Percentiles rank a stretch among this genome's conserved stretches.
Evolutionary conservation across 1,284 basidiomycete genomes (phyloP).

Genomic region (Stygiomarasmius scandens): DNA sequence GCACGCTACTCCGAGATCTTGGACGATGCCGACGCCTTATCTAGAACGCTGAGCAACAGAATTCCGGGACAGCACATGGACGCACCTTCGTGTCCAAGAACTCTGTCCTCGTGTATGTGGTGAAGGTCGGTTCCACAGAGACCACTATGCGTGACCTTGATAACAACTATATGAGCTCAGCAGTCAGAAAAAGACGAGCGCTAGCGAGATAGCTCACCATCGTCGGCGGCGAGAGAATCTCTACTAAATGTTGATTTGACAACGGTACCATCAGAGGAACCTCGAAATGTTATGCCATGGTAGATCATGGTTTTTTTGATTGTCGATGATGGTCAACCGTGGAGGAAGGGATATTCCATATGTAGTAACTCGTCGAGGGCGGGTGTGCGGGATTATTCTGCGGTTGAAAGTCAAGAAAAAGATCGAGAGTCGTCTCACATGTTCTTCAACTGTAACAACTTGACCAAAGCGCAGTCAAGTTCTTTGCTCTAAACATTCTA

Average conservation of each 20-base stretch:
- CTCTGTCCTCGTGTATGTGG: slow-evolving; percentile 31
- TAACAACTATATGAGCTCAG: background rate
- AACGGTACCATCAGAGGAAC: slow-evolving; percentile 5
- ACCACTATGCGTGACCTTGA: slow-evolving; percentile 42
- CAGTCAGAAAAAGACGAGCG: no score
- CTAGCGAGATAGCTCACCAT: background rate
- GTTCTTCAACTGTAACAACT: no score
- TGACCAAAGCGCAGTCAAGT: no score
- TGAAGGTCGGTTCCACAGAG: slow-evolving; percentile 54
- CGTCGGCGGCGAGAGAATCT: slow-evolving; percentile 6
- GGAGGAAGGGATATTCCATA: no score
- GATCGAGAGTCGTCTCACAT: no score
- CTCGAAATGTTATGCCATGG: slow-evolving; percentile 14
- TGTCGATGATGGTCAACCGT: no score
- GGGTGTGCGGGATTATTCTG: no score
- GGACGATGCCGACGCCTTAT: slow-evolving; percentile 46
- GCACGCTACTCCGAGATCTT: slow-evolving; percentile 48
- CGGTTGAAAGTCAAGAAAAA: no score
- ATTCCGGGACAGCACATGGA: background rate
- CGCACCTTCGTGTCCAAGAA: slow-evolving; percentile 55
- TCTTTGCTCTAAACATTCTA: no score
- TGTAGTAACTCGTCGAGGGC: no score
- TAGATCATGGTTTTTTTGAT: slow-evolving; percentile 8
- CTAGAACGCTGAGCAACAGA: background rate
- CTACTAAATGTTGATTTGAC: slow-evolving; percentile 10